Evolutionary conservation across 352 stramenopile species (phyloP), one percentile per base, ranked within the genome.

Genomic region (Aphanomyces cochlioides): DNA sequence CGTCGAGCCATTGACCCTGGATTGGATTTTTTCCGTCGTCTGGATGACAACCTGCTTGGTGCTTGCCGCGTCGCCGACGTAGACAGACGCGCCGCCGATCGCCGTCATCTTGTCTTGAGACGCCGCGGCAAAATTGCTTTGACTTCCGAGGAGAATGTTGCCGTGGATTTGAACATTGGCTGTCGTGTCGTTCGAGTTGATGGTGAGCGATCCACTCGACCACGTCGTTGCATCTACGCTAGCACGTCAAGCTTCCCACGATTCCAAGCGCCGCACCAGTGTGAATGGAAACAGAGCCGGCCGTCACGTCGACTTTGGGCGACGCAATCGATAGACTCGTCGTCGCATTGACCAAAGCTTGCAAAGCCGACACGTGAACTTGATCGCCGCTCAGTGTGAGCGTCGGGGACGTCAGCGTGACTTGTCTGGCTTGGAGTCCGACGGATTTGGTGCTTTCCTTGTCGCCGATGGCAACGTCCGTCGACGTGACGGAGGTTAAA

Each of bases 401-500:
- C n/a, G 7, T 10, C 36, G 36, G 15, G 1, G 56, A 13, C 50
- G 56, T 72, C 8, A 72, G 8, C 5, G 47, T 15, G 5, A 72
- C 41, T 21, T 10, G 19, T 7, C 68, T 47, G 40, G 60, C 60
- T 38, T 63, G 37, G 2, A 77, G 19, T 21, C 47, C 6, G 10
- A 74, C 38, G 4, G 10, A 3, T 4, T 69, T 56, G 0, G 75
- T 79, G 12, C 56, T 56, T 28, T 66, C 66, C 3, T 54, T 43
- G 38, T 37, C 53, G 41, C 75, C 75, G 17, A 79, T n/a, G 2
- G 45, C 39, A 1, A 79, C 28, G 17, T 60, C 59, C 3, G 74
- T 47, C 3, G 60, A 63, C 19, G 74, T 69, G 17, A 77, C 69
- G 3, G 50, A 19, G 5, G 76, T 17, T 3, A 53, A 4, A 6